Conservation (phyloP, 2,329 filamentous ascomycete genomes). For the Colletotrichum sp. region DNA sequence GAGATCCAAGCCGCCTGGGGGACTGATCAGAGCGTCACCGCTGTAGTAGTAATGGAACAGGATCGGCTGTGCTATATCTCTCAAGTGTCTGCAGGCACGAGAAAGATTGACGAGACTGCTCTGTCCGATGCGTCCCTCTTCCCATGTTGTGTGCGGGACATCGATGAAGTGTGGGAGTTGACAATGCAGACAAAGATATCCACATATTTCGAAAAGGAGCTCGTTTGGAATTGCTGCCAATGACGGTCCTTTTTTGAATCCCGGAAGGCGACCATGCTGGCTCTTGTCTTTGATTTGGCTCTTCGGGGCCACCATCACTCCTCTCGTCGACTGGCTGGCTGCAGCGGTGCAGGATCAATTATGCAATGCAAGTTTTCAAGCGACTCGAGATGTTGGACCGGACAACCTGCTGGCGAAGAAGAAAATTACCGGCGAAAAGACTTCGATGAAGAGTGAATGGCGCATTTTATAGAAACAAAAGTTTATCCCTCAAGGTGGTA, state of each 20-base stretch:
- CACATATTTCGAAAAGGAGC: not conserved
- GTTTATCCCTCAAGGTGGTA: not conserved
- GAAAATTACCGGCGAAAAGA: not conserved
- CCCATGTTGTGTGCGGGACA: not conserved
- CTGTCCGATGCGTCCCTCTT: not conserved
- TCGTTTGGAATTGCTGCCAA: not conserved
- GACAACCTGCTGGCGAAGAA: not conserved
- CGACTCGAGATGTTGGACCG: not conserved
- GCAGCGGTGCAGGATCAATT: not conserved
- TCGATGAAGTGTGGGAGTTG: not conserved
- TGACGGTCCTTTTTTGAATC: not conserved
- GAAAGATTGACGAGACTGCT: not conserved
- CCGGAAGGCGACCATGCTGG: not conserved
- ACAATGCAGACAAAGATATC: not conserved
- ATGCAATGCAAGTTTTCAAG: fast-evolving
- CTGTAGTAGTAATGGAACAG: not conserved
- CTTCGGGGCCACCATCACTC: not conserved
- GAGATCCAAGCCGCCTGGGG: not conserved
- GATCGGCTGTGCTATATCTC: not conserved
- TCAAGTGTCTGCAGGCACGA: not conserved
- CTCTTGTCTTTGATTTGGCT: not conserved
- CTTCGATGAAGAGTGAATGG: not conserved
- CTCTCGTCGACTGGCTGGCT: not conserved
- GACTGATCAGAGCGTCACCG: not conserved
- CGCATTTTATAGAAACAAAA: not conserved